Conservation (phyloP, 2,329 filamentous ascomycete species). For the Drechslerella stenobrocha region DNA sequence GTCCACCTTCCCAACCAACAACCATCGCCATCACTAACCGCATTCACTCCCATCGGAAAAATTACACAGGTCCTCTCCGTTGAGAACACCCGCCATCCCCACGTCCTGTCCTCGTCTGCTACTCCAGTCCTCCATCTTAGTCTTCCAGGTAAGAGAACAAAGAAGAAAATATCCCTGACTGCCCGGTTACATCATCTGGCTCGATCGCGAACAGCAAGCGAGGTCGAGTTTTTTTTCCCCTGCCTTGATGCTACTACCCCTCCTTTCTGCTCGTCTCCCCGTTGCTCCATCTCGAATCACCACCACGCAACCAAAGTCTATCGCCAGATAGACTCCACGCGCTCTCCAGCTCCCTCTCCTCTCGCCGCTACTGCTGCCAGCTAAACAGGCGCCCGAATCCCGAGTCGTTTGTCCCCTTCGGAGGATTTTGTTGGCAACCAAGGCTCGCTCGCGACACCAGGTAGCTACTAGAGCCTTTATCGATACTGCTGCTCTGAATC, state of each 20-base stretch:
- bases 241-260: slow-evolving; percentile 44
- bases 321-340: slow-evolving; percentile 19
- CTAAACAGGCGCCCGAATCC: slow-evolving; percentile 25
- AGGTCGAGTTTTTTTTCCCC: slow-evolving; percentile 45
- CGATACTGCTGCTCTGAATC: slow-evolving; percentile 23
- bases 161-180: slow-evolving; percentile 25
- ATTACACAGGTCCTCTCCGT: neutral
- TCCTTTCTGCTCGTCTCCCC: slow-evolving; percentile 46
- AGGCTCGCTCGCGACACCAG: slow-evolving; percentile 36
- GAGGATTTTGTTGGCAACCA: slow-evolving; percentile 27
- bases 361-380: neutral
- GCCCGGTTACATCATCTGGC: slow-evolving; percentile 48
- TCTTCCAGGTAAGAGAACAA: slow-evolving; percentile 8
- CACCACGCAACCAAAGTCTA: neutral
- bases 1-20: slow-evolving; percentile 11
- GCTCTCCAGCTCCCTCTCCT: slow-evolving; percentile 19
- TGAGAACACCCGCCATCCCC: slow-evolving; percentile 15
- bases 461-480: slow-evolving; percentile 34
- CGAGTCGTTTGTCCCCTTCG: slow-evolving; percentile 38
- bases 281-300: slow-evolving; percentile 16
- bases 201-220: slow-evolving; percentile 39
- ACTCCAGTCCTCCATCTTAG: slow-evolving; percentile 5
- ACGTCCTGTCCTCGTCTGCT: slow-evolving; percentile 13
- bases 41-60: slow-evolving; percentile 37
- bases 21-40: slow-evolving; percentile 46